Evolutionary conservation across 331 rosid genomes (phyloP), one percentile per base, ranked within the genome.

Genomic region (Malus hybrid): DNA sequence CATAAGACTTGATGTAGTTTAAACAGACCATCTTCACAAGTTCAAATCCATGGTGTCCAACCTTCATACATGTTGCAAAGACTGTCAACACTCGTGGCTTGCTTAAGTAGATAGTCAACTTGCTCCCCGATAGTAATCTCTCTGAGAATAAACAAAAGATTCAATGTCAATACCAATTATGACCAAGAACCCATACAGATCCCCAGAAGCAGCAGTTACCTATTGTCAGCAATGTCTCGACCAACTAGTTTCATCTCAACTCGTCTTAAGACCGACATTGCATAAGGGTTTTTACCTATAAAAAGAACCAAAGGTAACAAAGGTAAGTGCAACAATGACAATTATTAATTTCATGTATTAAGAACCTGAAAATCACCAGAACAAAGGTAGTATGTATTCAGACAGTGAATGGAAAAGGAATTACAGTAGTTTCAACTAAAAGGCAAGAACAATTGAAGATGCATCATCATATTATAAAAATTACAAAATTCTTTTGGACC

Each of bases 31-130:
- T 77, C 71, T 82, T 72, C 80, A 77, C 66, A 72, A 83, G 69
- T 80, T 93, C 91, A 93, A 82, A 93, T 93, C 98, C 98, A 93
- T 71, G 97, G 97, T 42, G 98, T 93, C 98, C 98, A 93, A 77
- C 97, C 98, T 87, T 93, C 97, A 68, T 93, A 93, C 98, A 93
- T 93, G 88, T 88, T 91, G 85, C 98, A 93, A 48, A 93, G 97
- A 80, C 88, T 91, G 89, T 90, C 98, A 75, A 92, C 84, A 81
- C 95, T 93, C 27, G 90, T 87, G 74, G 98, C 98, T 87, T 93
- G 97, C 86, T 87, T 91, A 72, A 93, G 91, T 67, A 91, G 95
- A 88, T 87, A 88, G 81, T 93, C 97, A 55, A 93, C 98, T 87
- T 93, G 97, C 79, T 91, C 97, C 10, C 93, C 70, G 71, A 88